Percentiles rank a stretch among this genome's conserved stretches.
These are phyloP conservation scores for Chimonanthus salicifolius DNA, from an alignment of 164 flowering plant species.

Conservation along the genomic window DNA sequence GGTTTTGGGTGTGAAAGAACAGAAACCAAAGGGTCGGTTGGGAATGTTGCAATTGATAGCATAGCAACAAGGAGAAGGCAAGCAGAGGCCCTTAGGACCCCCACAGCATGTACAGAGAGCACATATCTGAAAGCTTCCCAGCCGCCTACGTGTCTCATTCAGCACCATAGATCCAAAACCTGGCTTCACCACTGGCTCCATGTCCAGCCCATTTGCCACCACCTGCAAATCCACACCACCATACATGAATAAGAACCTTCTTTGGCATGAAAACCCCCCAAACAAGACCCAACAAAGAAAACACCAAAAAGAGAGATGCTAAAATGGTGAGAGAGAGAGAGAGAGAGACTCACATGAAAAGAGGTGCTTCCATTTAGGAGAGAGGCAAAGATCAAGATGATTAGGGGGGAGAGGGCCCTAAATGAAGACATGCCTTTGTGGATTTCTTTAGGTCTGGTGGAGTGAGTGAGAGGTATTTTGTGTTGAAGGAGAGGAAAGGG, in stretches of 20 bases:
- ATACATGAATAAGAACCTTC: neutral
- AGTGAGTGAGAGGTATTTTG: neutral
- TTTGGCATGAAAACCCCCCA: neutral
- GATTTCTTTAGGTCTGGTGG: neutral
- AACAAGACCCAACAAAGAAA: neutral
- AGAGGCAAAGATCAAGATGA: slow-evolving; percentile 11
- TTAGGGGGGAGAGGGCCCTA: slow-evolving; percentile 6
- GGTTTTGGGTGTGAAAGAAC: slow-evolving; percentile 74
- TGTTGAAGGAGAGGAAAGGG: neutral
- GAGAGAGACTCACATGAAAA: slow-evolving; percentile 7
- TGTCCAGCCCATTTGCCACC: slow-evolving; percentile 12
- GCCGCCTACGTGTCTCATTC: slow-evolving; percentile 60
- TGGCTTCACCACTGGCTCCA: slow-evolving; percentile 56
- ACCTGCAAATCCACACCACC: neutral
- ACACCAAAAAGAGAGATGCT: neutral
- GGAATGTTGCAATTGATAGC: slow-evolving; percentile 94
- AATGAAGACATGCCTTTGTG: slow-evolving; percentile 8
- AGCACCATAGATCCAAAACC: slow-evolving; percentile 34
- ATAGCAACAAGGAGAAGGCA: slow-evolving; percentile 91
- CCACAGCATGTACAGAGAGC: slow-evolving; percentile 90
- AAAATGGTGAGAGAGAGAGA: slow-evolving; percentile 26
- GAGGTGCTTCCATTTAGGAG: slow-evolving; percentile 3
- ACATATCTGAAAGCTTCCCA: slow-evolving; percentile 74
- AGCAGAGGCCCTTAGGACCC: slow-evolving; percentile 61
- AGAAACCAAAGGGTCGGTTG: slow-evolving; percentile 85